Conservation (phyloP, 345 rosid species). For the Syzygium oleosum region DNA sequence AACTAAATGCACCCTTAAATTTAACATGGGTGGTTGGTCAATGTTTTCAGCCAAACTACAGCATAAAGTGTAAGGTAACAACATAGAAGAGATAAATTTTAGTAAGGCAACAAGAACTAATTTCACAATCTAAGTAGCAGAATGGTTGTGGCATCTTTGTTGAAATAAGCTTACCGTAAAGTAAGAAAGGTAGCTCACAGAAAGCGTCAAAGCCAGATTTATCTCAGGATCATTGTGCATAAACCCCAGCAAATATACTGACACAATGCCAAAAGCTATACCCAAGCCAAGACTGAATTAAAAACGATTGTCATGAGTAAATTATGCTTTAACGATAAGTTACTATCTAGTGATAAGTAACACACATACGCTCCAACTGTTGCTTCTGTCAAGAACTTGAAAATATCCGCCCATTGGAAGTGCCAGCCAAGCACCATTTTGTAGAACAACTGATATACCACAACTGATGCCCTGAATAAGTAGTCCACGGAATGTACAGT, state of each 20-base stretch:
- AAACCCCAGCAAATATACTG: conserved; percentile 79
- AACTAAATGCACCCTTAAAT: neutral
- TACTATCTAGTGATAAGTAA: neutral
- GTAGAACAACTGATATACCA: conserved; percentile 76
- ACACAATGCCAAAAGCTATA: conserved; percentile 70
- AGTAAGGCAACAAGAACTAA: neutral
- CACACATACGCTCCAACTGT: conserved; percentile 83
- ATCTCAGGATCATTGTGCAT: conserved; percentile 78
- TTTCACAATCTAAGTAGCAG: neutral
- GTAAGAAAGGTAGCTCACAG: conserved; percentile 78
- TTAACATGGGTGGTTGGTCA: neutral
- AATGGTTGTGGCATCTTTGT: neutral
- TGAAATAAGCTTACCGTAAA: conserved; percentile 45
- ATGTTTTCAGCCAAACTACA: neutral
- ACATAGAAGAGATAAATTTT: neutral
- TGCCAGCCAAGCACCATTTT: conserved; percentile 64
- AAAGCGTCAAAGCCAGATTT: conserved; percentile 66
- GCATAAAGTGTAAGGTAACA: neutral
- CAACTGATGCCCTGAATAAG: conserved; percentile 72
- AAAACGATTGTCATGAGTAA: neutral
- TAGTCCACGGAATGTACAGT: neutral
- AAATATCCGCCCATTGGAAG: conserved; percentile 34
- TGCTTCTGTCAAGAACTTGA: conserved; percentile 51
- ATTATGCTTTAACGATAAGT: neutral
- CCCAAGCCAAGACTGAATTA: conserved; percentile 66